Base-by-base conservation (phyloP, 2,329 filamentous ascomycete species). In the Alternaria metachromatica region DNA sequence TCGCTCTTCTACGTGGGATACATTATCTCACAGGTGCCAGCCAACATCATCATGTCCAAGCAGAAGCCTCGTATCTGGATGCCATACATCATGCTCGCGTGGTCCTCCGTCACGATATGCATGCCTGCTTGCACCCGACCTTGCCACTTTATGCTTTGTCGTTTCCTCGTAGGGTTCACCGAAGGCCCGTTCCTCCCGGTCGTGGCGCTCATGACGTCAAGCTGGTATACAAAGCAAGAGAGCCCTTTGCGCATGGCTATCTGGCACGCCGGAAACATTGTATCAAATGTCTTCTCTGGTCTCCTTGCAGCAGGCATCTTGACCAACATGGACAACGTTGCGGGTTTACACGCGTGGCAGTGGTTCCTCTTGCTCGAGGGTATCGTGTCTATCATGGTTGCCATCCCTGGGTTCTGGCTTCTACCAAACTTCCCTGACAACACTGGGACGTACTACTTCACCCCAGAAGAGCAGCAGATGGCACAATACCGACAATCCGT, bases 321-420 rank as follows among this genome's bases (percentile, higher is more conserved):
- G 9, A 79, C 78, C 33, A 81, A 81, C 62, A 82, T 85, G 78
- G 78, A 83, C 9, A 78, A 79, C 10, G 71, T 79, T n/a, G 63
- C 73, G 12, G 78, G 78, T 12, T 72, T 84, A 37, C 73, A 63
- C 30, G 49, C 68, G 2, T 72, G 70, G 83, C 79, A 83, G 20
- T 84, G 82, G 83, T 82, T 85, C 44, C 82, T 84, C 63, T 77
- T 84, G 63, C 80, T 83, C 82, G 87, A 89, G 70, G 87, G 87
- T 2, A 82, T 88, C 3, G 83, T 82, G 1, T 88, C 86, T 0
- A 78, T 82, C 50, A 43, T 77, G 2, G 73, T 81, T 12, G 79
- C 76, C 12, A 61, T 81, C 12, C 63, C 72, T 4, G 75, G 79
- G 0, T 81, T 70, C 30, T 78, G 80, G 23, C 70, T 81, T 13